These are phyloP conservation scores for Aspergillus hancockii DNA, from an alignment of 495 filamentous ascomycete species.

Conservation along the genomic window DNA sequence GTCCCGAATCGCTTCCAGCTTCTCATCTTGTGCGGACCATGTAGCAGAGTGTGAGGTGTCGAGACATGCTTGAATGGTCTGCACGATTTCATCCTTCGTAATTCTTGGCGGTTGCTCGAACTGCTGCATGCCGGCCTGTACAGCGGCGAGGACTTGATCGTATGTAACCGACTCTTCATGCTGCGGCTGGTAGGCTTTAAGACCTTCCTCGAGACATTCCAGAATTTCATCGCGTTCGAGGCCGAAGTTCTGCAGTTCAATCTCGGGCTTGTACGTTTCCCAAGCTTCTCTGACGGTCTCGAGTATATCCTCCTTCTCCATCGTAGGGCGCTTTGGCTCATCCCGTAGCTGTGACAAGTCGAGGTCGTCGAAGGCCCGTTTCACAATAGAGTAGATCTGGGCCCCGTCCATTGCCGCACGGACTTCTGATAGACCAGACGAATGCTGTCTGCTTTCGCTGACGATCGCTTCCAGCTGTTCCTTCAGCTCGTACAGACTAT, in stretches of 20 bases:
- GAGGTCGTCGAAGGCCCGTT: conserved; percentile 71
- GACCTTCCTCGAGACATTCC: conserved; percentile 77
- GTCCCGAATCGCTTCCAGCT: conserved; percentile 38
- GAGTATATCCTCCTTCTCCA: conserved; percentile 78
- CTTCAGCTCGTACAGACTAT: conserved; percentile 76
- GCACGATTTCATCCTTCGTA: conserved; percentile 74
- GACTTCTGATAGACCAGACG: conserved; percentile 51
- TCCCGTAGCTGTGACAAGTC: conserved; percentile 41
- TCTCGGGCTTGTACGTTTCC: conserved; percentile 90
- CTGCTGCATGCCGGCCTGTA: conserved; percentile 79
- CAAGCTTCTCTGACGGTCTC: conserved; percentile 83
- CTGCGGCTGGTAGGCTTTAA: conserved; percentile 70
- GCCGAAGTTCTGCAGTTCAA: conserved; percentile 85
- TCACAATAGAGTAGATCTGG: conserved; percentile 79
- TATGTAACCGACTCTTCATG: conserved; percentile 60
- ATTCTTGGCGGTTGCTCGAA: conserved; percentile 69
- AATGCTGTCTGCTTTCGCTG: conserved; percentile 71
- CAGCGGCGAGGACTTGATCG: conserved; percentile 78
- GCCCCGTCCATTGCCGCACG: conserved; percentile 64
- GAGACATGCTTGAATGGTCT: conserved; percentile 74
- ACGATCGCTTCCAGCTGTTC: conserved; percentile 75
- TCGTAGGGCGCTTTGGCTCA: conserved; percentile 37
- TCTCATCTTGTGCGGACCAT: conserved; percentile 27
- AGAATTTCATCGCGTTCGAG: conserved; percentile 87
- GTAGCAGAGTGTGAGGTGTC: conserved; percentile 25